phyloP scores from a whole-genome alignment of 2,329 filamentous ascomycete genomes.

The Claviceps sorghi region DNA sequence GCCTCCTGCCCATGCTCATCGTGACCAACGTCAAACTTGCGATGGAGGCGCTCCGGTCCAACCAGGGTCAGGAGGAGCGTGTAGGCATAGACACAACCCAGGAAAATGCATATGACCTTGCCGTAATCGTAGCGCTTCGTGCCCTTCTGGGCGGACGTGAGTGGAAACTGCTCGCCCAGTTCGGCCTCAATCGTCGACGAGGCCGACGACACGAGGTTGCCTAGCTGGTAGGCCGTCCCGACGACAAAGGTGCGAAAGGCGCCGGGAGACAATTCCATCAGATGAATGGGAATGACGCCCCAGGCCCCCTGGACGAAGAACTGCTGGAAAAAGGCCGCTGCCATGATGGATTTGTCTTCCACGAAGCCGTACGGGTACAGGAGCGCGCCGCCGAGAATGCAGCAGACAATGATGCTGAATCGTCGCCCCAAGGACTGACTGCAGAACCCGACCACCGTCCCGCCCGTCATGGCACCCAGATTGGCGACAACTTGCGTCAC shows the following conservation, averaged over 20 bases:
- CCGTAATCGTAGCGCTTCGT: slow-evolving; percentile 56
- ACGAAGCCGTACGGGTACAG: slow-evolving; percentile 74
- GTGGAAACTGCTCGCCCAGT: slow-evolving; percentile 59
- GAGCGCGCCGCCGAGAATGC: slow-evolving; percentile 53
- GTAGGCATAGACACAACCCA: slow-evolving; percentile 64
- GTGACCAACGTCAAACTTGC: slow-evolving; percentile 35
- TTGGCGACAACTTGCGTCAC: slow-evolving; percentile 61
- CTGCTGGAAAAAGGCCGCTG: slow-evolving; percentile 71
- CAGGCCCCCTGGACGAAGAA: slow-evolving; percentile 67
- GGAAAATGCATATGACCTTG: slow-evolving; percentile 79
- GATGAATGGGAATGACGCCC: slow-evolving; percentile 62
- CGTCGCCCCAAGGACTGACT: slow-evolving; percentile 57
- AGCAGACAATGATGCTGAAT: slow-evolving; percentile 52
- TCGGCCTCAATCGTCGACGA: slow-evolving; percentile 64
- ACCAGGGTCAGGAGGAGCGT: slow-evolving; percentile 47
- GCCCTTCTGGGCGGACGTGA: slow-evolving; percentile 38
- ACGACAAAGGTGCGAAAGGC: slow-evolving; percentile 62
- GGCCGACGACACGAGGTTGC: slow-evolving; percentile 56
- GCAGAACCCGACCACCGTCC: slow-evolving; percentile 49
- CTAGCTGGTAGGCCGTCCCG: slow-evolving; percentile 61
- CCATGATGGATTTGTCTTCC: slow-evolving; percentile 48
- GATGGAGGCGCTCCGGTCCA: slow-evolving; percentile 40
- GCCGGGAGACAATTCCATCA: slow-evolving; percentile 63
- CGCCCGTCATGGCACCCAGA: slow-evolving; percentile 55
- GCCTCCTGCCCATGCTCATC: slow-evolving; percentile 34